Percentiles rank a stretch among this genome's conserved stretches.
phyloP scores from a whole-genome alignment of 371 early-diverging fungal species.

The Haplosporangium sp. region DNA sequence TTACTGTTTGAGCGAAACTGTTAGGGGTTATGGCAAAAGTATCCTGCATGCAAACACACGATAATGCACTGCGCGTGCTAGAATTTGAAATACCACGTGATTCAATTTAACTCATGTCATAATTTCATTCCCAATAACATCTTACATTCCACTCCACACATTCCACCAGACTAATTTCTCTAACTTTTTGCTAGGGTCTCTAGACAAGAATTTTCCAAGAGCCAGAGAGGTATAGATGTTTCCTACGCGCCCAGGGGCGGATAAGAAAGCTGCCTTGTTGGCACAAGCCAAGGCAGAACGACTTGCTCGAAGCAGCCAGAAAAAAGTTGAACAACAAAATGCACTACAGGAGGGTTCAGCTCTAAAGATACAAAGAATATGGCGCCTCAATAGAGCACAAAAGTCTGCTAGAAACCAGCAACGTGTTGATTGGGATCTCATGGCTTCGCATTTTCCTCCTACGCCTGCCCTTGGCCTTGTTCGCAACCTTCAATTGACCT shows the following conservation, averaged over 20 bases:
- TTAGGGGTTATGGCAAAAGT: too few species aligned
- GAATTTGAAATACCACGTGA: too few species aligned
- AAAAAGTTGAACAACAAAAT: conserved; percentile 22
- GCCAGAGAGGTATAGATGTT: conserved; percentile 22
- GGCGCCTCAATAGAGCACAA: conserved; percentile 12
- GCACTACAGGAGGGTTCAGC: conserved; percentile 27
- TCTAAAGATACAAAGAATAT: conserved; percentile 28
- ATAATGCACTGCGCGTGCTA: too few species aligned
- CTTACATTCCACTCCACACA: background rate
- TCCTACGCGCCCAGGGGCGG: conserved; percentile 36
- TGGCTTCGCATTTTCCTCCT: conserved; percentile 11
- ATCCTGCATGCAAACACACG: too few species aligned
- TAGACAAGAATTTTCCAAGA: background rate
- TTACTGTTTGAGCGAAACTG: too few species aligned
- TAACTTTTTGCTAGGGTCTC: background rate
- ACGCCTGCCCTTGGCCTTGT: conserved; percentile 43
- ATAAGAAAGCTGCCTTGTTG: conserved; percentile 50
- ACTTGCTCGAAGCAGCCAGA: conserved; percentile 38
- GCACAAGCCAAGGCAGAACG: conserved; percentile 55
- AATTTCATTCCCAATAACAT: background rate
- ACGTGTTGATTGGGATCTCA: conserved; percentile 45
- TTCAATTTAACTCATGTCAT: too few species aligned
- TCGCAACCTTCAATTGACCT: conserved; percentile 37
- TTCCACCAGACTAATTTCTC: background rate
- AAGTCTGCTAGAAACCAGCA: conserved; percentile 12